Base-by-base conservation (phyloP, 2,329 filamentous ascomycete genomes). In the Whalleya microplaca region DNA sequence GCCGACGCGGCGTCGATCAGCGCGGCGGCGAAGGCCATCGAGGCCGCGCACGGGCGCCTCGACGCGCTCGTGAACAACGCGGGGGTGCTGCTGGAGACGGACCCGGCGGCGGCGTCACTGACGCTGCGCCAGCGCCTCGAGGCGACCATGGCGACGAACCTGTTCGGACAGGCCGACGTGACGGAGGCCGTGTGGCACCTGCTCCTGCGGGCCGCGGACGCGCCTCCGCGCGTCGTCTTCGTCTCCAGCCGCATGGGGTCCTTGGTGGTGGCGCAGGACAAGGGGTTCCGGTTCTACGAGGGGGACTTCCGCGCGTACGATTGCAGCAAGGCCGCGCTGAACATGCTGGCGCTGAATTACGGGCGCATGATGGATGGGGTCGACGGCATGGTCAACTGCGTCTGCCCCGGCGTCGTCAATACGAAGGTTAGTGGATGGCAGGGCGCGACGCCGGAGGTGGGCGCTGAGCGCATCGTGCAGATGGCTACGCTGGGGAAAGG, bases 341-440 rank as follows among this genome's bases (percentile, higher is more conserved):
- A 79, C 27, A 76, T 77, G 71, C 60, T 79, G 2, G 77, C 76
- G 0, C 21, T 78, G 9, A 76, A 79, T 46, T 77, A 72, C 46
- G 67, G 65, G 1, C 60, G 69, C 0, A 65, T 69, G 10, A 32
- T 78, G 40, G 61, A 68, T 3, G 66, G 66, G 19, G 45, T 59
- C 3, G 69, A 67, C 8, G 73, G 67, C 18, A 70, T 68, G 51
- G 70, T 74, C 42, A 77, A 76, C 48, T 55, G 64, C 2, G 70
- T 69, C 7, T 77, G 74, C 41, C 75, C 76, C 0, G 75, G 70
- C 23, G 4, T 9, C 4, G 23, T 75, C 1, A 66, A 62, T 21
- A 73, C 73, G 3, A 64, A 64, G 2, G 23, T 75, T 46, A 68
- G 42, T n/a, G 51, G 41, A 1, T 68, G 51, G 27, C 41, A n/a